These are phyloP conservation scores for Quercus mongolica DNA, from an alignment of 306 rosid species.

Conservation along the genomic window DNA sequence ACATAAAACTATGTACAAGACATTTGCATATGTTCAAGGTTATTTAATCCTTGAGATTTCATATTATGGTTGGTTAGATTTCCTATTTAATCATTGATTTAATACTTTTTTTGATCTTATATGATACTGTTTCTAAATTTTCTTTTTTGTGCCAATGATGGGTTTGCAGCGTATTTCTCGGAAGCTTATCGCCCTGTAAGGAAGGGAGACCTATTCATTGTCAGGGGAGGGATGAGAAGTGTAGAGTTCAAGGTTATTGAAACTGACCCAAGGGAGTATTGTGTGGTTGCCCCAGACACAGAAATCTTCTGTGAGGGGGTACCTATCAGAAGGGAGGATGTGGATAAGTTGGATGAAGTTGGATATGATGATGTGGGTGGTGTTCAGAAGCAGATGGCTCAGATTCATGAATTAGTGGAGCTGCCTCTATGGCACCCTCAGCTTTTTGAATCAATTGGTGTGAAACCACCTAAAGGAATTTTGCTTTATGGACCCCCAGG, in stretches of 20 bases:
- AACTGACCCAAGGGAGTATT: constrained; percentile 60
- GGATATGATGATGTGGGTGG: constrained; percentile 77
- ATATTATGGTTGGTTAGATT: neutral
- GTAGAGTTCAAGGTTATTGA: constrained; percentile 72
- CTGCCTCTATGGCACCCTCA: constrained; percentile 70
- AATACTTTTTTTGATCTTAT: neutral
- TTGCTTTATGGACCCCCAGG: constrained; percentile 68
- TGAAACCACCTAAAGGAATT: constrained; percentile 71
- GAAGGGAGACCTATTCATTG: constrained; percentile 66
- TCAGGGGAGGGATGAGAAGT: constrained; percentile 68
- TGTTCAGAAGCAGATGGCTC: constrained; percentile 71
- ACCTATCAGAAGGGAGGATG: constrained; percentile 65
- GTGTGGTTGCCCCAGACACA: constrained; percentile 66
- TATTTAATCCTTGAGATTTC: too few species aligned
- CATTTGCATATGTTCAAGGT: too few species aligned
- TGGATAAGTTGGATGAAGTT: constrained; percentile 56
- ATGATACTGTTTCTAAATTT: neutral
- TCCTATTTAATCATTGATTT: neutral
- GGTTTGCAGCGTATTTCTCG: constrained; percentile 56
- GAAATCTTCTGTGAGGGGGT: constrained; percentile 66
- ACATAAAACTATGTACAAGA: too few species aligned
- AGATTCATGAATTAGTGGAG: constrained; percentile 67
- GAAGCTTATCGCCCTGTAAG: constrained; percentile 70
- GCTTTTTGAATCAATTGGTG: constrained; percentile 65
- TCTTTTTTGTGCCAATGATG: neutral